phyloP scores from a whole-genome alignment of 2,329 filamentous ascomycete genomes.

The Neopestalotiopsis sp. region DNA sequence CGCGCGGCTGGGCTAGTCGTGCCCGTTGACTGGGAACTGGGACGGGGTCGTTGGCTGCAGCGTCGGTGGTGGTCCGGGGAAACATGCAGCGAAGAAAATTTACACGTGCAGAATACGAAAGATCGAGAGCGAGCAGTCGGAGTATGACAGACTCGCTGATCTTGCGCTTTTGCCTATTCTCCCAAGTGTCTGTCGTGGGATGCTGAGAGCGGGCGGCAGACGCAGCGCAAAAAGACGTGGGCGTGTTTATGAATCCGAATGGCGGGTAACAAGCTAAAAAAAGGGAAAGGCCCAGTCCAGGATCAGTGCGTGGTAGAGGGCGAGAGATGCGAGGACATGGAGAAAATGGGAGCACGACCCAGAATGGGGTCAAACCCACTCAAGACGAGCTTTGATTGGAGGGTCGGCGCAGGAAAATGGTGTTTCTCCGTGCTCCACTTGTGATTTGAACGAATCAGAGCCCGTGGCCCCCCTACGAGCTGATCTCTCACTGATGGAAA shows the following conservation, averaged over 20 bases:
- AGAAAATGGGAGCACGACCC: constrained; percentile 11
- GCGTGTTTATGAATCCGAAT: constrained; percentile 20
- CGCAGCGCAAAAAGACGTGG: constrained; percentile 21
- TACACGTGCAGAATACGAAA: neutral
- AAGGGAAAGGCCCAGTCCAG: constrained; percentile 18
- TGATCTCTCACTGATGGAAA: neutral
- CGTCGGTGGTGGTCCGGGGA: neutral
- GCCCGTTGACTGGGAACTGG: neutral
- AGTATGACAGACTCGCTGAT: neutral
- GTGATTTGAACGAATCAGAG: neutral
- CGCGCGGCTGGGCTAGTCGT: constrained; percentile 13
- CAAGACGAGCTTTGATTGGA: neutral
- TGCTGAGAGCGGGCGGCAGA: constrained; percentile 8
- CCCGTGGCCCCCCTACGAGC: neutral
- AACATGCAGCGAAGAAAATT: neutral
- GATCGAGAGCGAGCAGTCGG: neutral
- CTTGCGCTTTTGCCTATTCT: neutral
- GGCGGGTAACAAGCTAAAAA: constrained; percentile 26
- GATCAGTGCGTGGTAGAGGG: constrained; percentile 17
- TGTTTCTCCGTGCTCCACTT: constrained; percentile 13
- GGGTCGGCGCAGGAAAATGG: neutral
- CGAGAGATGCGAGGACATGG: constrained; percentile 16
- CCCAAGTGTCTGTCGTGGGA: constrained; percentile 2
- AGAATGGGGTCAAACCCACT: constrained; percentile 16
- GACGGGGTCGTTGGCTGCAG: neutral